A percentile compares a stretch with the other conserved stretches of the same genome.
These are phyloP conservation scores for Saccharomycopsis sp. DNA, from an alignment of 805 yeast species.

Conservation along the genomic window DNA sequence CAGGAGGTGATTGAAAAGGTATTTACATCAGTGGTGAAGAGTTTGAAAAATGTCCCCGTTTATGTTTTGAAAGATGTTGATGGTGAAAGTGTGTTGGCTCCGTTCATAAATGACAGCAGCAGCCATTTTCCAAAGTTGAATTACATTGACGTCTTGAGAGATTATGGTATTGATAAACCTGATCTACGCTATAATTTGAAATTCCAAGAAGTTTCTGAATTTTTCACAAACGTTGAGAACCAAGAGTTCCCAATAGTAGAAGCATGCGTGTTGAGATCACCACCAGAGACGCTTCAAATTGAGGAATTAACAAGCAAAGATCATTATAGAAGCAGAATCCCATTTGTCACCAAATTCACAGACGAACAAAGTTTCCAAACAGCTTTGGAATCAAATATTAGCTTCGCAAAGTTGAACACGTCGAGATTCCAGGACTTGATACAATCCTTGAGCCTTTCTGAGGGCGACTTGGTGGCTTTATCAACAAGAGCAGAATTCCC, in stretches of 20 bases:
- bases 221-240: slow-evolving; percentile 28
- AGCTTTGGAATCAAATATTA: slow-evolving; percentile 33
- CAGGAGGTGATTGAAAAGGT: slow-evolving; percentile 52
- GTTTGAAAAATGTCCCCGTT: slow-evolving; percentile 33
- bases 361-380: background rate
- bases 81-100: slow-evolving; percentile 17
- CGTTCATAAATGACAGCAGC: slow-evolving; percentile 1
- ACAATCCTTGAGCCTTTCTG: slow-evolving; percentile 32
- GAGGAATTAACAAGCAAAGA: slow-evolving; percentile 34
- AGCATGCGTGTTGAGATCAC: slow-evolving; percentile 53
- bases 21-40: slow-evolving; percentile 47
- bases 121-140: slow-evolving; percentile 37
- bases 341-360: slow-evolving; percentile 40
- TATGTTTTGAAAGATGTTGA: slow-evolving; percentile 30
- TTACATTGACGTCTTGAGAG: slow-evolving; percentile 60
- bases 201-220: slow-evolving; percentile 40
- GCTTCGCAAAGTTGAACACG: slow-evolving; percentile 29
- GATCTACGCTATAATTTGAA: slow-evolving; percentile 61
- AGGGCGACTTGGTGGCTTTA: slow-evolving; percentile 71
- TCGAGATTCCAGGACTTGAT: slow-evolving; percentile 26
- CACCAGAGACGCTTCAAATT: slow-evolving; percentile 27
- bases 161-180: slow-evolving; percentile 91
- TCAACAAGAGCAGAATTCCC: slow-evolving; percentile 62
- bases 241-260: slow-evolving; percentile 62
- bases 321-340: slow-evolving; percentile 49